These are phyloP conservation scores for Lactarius indigo DNA, from an alignment of 768 basidiomycete genomes.

Conservation along the genomic window DNA sequence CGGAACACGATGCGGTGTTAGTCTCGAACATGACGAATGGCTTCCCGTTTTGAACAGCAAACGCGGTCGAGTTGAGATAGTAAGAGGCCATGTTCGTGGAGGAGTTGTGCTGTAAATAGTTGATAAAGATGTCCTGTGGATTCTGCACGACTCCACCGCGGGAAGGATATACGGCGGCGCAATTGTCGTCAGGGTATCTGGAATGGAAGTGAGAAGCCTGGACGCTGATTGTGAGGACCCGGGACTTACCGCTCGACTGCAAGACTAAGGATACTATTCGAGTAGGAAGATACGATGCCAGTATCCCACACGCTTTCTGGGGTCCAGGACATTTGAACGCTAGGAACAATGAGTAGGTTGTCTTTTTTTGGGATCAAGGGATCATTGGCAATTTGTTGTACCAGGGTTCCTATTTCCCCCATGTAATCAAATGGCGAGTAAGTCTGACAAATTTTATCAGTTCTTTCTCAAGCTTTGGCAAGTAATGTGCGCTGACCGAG, in stretches of 20 bases:
- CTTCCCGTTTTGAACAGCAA: constrained; percentile 38
- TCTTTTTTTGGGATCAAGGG: constrained; percentile 3
- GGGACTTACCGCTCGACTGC: constrained; percentile 23
- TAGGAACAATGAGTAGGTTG: constrained; percentile 21
- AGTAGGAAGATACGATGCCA: constrained; percentile 14
- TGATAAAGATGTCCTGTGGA: constrained; percentile 48
- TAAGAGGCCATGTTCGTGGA: constrained; percentile 46
- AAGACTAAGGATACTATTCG: constrained; percentile 7
- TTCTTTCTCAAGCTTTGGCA: background rate
- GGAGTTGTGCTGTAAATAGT: constrained; percentile 59
- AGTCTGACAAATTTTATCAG: background rate
- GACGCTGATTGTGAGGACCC: background rate
- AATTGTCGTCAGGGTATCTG: constrained; percentile 64
- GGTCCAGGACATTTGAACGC: constrained; percentile 19
- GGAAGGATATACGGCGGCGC: constrained; percentile 45
- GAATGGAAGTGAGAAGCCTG: constrained; percentile 15
- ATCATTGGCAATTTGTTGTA: constrained; percentile 19
- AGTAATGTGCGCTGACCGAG: constrained; percentile 9
- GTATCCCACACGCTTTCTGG: constrained; percentile 24
- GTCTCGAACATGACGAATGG: constrained; percentile 58
- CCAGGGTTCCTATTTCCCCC: constrained; percentile 31
- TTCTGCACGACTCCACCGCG: constrained; percentile 33
- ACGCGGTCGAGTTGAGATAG: constrained; percentile 49
- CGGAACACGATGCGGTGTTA: constrained; percentile 51
- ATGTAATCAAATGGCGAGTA: constrained; percentile 31